These are phyloP conservation scores for Cylindrotheca fusiformis DNA, from an alignment of 108 stramenopile species.

Conservation along the genomic window DNA sequence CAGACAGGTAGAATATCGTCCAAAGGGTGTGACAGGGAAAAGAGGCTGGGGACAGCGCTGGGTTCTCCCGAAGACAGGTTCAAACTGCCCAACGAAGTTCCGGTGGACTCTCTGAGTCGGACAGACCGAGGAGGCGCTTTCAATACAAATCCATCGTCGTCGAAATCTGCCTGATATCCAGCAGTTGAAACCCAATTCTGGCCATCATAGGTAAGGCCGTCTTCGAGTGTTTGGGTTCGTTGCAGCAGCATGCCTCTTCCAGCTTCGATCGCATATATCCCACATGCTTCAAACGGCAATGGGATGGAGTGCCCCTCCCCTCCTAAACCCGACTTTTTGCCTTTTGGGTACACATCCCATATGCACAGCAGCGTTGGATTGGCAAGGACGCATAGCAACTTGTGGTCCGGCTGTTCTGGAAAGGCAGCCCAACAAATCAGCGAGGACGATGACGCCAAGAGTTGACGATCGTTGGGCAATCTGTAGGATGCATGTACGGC, in stretches of 20 bases:
- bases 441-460: not conserved
- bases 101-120: constrained; percentile 11
- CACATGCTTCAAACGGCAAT: constrained; percentile 65
- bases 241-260: constrained; percentile 50
- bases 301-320: constrained; percentile 62
- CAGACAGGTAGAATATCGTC: constrained; percentile 67
- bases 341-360: constrained; percentile 58
- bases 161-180: constrained; percentile 1
- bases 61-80: constrained; percentile 13
- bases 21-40: constrained; percentile 75
- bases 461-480: constrained; percentile 9
- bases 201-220: constrained; percentile 25
- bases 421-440: constrained; percentile 72
- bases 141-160: constrained; percentile 38
- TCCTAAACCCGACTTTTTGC: constrained; percentile 13
- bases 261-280: constrained; percentile 43
- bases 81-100: constrained; percentile 15
- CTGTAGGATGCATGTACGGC: constrained; percentile 35
- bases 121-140: constrained; percentile 55
- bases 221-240: constrained; percentile 36
- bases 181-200: constrained; percentile 18
- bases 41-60: constrained; percentile 53
- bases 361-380: constrained; percentile 53
- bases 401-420: constrained; percentile 34
- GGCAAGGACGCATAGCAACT: constrained; percentile 64